Evolutionary conservation across 2,329 filamentous ascomycete species (phyloP), one percentile per base, ranked within the genome.

Genomic region (Aureobasidium musti): DNA sequence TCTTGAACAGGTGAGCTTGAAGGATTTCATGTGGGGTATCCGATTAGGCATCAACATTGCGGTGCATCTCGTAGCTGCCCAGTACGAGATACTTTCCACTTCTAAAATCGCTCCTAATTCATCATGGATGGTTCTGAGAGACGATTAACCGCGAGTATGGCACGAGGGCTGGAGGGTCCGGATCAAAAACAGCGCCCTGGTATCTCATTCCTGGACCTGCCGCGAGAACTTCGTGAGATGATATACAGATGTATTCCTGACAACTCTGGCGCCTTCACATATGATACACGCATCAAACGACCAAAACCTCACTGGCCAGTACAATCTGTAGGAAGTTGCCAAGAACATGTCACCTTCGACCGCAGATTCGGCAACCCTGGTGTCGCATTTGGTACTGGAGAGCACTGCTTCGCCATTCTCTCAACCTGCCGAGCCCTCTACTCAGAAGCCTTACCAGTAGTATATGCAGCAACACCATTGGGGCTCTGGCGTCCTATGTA

Each of bases 401-500:
- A 11, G 7, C 19, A 61, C n/a, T 19, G 10, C 13, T 26, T 23
- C 5, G 57, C 57, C n/a, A 61, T 65, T 11, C 49, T 65, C 19
- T 37, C n/a, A 7, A 65, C 63, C 19, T 65, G 63, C 11, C 63
- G 50, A n/a, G 35, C 50, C 26, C 26, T 65, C 23, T 14, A 45
- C 39, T 21, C 30, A 17, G 63, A 65, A 65, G 57, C 57, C 11
- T n/a, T 49, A 6, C 57, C 57, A n/a, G 8, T 61, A 10, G 5
- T 49, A 3, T 61, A 49, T 6, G 28, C 41, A 1, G 6, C 11
- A 4, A 61, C 57, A 0, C 43, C 57, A 26, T n/a, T 61, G 13
- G 57, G 41, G 0, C 1, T 61, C 10, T 61, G 57, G 57, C 57
- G 57, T 19, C 41, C 57, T 1, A 61, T 61, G 57, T 49, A 47